phyloP scores from a whole-genome alignment of 345 rosid species.

The Salix purpurea region DNA sequence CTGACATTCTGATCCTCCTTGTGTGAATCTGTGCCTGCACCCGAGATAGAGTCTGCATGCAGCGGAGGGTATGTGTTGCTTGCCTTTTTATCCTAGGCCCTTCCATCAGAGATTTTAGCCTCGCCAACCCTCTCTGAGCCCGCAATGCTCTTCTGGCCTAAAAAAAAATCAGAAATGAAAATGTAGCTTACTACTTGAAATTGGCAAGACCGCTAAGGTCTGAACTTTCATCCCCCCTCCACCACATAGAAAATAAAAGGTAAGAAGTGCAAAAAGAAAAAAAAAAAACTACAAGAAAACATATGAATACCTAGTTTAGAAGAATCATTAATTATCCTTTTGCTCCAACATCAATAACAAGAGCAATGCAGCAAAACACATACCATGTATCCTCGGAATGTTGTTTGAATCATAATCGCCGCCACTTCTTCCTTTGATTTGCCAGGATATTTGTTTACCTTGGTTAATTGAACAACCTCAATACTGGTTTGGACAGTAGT shows the following conservation, averaged over 20 bases:
- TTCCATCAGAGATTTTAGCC: conserved; percentile 78
- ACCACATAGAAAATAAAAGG: no score
- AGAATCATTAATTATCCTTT: no score
- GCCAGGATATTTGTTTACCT: conserved; percentile 42
- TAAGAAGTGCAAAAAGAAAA: no score
- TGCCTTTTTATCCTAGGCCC: conserved; percentile 83
- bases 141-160: conserved; percentile 55
- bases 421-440: conserved; percentile 71
- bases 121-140: conserved; percentile 78
- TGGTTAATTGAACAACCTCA: conserved; percentile 37
- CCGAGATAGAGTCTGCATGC: conserved; percentile 89
- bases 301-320: no score
- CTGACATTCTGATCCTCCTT: conserved; percentile 76
- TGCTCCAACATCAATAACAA: no score
- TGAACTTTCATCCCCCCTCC: no score
- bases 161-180: no score
- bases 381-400: conserved; percentile 83
- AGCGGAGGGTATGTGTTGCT: conserved; percentile 62
- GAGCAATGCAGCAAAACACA: conserved; percentile 1
- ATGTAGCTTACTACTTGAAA: no score
- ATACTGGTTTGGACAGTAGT: conserved; percentile 30
- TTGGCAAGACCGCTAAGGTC: no score
- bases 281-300: no score
- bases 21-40: conserved; percentile 79
- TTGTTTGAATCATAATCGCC: conserved; percentile 79